Percentiles rank a stretch among this genome's conserved stretches.
Conservation (phyloP, 225 moss, liverwort and hornwort species). For the Marchantia polymorpha region DNA sequence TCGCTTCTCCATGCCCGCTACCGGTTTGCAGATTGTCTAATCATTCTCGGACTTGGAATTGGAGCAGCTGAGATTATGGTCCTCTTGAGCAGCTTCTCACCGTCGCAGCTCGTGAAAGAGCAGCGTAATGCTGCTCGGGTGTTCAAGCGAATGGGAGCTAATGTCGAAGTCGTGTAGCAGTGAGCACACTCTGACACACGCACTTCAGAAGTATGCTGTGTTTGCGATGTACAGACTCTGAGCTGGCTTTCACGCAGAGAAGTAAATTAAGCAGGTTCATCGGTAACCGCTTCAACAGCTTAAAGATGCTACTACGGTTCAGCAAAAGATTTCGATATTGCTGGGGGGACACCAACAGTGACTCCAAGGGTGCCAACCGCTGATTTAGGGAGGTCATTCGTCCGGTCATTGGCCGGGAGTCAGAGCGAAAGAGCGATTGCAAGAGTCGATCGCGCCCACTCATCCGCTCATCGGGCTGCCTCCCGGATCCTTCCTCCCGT, state of each 20-base stretch:
- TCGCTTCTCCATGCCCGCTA: constrained; percentile 42
- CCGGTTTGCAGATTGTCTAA: constrained; percentile 37
- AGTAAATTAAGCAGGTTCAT: constrained; percentile 17
- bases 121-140: constrained; percentile 51
- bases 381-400: constrained; percentile 23
- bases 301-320: constrained; percentile 24
- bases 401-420: background rate
- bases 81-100: constrained; percentile 39
- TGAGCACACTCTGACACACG: constrained; percentile 19
- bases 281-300: constrained; percentile 17
- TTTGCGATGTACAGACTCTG: constrained; percentile 29
- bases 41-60: constrained; percentile 43
- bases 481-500: too few relatives aligned
- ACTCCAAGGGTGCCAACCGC: background rate
- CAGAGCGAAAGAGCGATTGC: too few relatives aligned
- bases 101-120: constrained; percentile 51
- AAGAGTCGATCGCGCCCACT: too few relatives aligned
- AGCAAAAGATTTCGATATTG: constrained; percentile 19
- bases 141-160: constrained; percentile 24
- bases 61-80: constrained; percentile 27
- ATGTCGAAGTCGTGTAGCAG: constrained; percentile 26
- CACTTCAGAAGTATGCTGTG: constrained; percentile 23
- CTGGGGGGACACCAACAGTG: constrained; percentile 6
- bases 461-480: too few relatives aligned
- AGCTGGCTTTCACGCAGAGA: constrained; percentile 29